Conservation (phyloP, 2,329 filamentous ascomycete genomes). For the Penicillium sp. region DNA sequence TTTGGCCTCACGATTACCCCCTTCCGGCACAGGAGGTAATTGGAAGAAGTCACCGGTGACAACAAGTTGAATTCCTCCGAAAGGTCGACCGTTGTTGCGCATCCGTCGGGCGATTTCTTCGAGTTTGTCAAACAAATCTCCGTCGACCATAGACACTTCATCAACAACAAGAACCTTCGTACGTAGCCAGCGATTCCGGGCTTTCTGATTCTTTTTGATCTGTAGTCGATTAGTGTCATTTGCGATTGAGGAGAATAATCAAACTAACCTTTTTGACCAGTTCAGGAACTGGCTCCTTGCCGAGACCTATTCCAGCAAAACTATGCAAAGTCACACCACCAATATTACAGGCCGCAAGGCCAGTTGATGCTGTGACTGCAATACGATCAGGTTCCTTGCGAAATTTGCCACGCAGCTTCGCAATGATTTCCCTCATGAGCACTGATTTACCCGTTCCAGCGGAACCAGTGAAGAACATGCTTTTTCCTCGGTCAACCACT, state of each 20-base stretch:
- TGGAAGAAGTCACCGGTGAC: slow-evolving; percentile 99
- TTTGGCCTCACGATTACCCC: slow-evolving; percentile 67
- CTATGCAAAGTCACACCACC: slow-evolving; percentile 95
- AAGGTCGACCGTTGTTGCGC: slow-evolving; percentile 86
- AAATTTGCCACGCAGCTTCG: slow-evolving; percentile 75
- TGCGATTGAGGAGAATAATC: neutral
- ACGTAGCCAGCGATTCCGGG: slow-evolving; percentile 82
- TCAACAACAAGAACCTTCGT: slow-evolving; percentile 89
- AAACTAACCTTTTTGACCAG: slow-evolving; percentile 71
- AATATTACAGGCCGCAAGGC: slow-evolving; percentile 93
- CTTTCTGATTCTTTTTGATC: slow-evolving; percentile 84
- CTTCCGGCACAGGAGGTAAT: slow-evolving; percentile 86
- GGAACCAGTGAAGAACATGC: slow-evolving; percentile 97
- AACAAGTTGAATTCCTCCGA: slow-evolving; percentile 93
- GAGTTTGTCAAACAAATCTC: slow-evolving; percentile 93
- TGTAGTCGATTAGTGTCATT: slow-evolving; percentile 24
- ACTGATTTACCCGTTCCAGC: slow-evolving; percentile 97
- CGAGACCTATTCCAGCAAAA: slow-evolving; percentile 91
- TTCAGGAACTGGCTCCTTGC: slow-evolving; percentile 79
- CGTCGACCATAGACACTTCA: slow-evolving; percentile 98
- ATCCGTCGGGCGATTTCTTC: slow-evolving; percentile 82
- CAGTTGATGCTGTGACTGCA: slow-evolving; percentile 93
- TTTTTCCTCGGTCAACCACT: slow-evolving; percentile 77
- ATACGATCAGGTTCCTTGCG: slow-evolving; percentile 76
- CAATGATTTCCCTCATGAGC: slow-evolving; percentile 87